Percentiles rank a stretch among this genome's conserved stretches.
Evolutionary conservation across 2,329 filamentous ascomycete genomes (phyloP).

Genomic region (Hypoxylon sp.): DNA sequence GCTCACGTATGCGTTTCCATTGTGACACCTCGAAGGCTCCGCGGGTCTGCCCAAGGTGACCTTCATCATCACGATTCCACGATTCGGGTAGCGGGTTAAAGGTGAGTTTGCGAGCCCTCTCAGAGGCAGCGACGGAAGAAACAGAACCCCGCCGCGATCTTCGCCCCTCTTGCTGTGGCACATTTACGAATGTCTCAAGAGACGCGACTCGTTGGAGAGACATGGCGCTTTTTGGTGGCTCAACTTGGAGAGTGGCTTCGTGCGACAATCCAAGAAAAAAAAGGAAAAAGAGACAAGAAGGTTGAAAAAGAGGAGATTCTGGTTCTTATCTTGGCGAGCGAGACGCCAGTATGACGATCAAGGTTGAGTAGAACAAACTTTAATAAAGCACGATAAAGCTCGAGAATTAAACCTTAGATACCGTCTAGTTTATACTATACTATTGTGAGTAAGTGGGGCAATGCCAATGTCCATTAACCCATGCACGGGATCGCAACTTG

Average conservation of each 20-base stretch:
- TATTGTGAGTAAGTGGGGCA: conserved; percentile 18
- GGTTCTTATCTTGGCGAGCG: conserved; percentile 23
- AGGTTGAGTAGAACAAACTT: conserved; percentile 17
- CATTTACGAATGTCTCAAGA: conserved; percentile 60
- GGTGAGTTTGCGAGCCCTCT: conserved; percentile 58
- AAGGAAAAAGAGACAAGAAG: conserved; percentile 3
- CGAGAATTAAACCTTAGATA: conserved; percentile 12
- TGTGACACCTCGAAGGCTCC: conserved; percentile 63
- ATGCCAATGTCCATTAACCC: conserved; percentile 22
- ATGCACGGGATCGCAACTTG: conserved; percentile 13
- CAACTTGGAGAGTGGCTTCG: conserved; percentile 8
- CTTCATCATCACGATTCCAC: conserved; percentile 56
- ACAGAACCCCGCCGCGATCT: conserved; percentile 51
- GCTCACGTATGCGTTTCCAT: conserved; percentile 63
- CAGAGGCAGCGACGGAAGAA: conserved; percentile 55
- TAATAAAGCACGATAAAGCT: conserved; percentile 19
- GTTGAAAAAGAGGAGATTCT: background rate
- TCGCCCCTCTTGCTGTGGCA: conserved; percentile 50
- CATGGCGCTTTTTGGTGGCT: conserved; percentile 48
- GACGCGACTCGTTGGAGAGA: conserved; percentile 62
- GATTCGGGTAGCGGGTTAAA: conserved; percentile 64
- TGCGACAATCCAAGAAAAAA: conserved; percentile 1
- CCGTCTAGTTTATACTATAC: background rate
- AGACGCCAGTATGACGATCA: conserved; percentile 11
- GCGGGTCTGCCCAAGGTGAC: conserved; percentile 53